Conservation (phyloP, 2,329 filamentous ascomycete species). For the Alternaria triticimaculans region DNA sequence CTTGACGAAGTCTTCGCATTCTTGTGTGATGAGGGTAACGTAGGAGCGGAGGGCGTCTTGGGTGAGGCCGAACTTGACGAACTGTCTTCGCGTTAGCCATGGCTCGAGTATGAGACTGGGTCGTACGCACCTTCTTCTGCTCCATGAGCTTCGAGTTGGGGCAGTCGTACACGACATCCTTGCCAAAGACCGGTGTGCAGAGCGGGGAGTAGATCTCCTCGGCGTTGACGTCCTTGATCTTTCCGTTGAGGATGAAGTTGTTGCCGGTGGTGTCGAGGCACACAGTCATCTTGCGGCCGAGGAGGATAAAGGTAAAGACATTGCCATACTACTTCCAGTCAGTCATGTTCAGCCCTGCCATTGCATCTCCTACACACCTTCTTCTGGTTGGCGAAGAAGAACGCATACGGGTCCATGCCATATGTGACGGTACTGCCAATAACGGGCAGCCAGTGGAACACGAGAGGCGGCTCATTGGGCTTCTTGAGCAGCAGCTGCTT, state of each 20-base stretch:
- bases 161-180: slow-evolving; percentile 88
- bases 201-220: slow-evolving; percentile 89
- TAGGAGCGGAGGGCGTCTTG: slow-evolving; percentile 77
- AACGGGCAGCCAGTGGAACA: slow-evolving; percentile 71
- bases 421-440: slow-evolving; percentile 92
- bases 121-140: slow-evolving; percentile 78
- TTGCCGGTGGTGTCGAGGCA: slow-evolving; percentile 83
- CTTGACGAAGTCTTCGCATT: slow-evolving; percentile 77
- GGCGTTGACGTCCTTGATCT: slow-evolving; percentile 85
- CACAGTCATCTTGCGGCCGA: slow-evolving; percentile 89
- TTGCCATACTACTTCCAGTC: slow-evolving; percentile 72
- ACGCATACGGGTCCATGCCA: slow-evolving; percentile 90
- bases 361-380: slow-evolving; percentile 64
- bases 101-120: background rate
- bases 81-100: slow-evolving; percentile 53
- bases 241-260: slow-evolving; percentile 91
- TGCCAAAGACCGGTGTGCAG: slow-evolving; percentile 75
- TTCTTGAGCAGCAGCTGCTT: slow-evolving; percentile 82
- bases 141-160: slow-evolving; percentile 93
- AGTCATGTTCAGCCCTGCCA: slow-evolving; percentile 21
- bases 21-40: slow-evolving; percentile 77
- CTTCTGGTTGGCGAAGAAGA: slow-evolving; percentile 75
- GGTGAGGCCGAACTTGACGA: slow-evolving; percentile 82
- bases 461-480: slow-evolving; percentile 68
- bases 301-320: slow-evolving; percentile 86